A percentile compares a stretch with the other conserved stretches of the same genome.
Conservation (phyloP, 495 filamentous ascomycete genomes). For the Aspergillus incahuasiensis region DNA sequence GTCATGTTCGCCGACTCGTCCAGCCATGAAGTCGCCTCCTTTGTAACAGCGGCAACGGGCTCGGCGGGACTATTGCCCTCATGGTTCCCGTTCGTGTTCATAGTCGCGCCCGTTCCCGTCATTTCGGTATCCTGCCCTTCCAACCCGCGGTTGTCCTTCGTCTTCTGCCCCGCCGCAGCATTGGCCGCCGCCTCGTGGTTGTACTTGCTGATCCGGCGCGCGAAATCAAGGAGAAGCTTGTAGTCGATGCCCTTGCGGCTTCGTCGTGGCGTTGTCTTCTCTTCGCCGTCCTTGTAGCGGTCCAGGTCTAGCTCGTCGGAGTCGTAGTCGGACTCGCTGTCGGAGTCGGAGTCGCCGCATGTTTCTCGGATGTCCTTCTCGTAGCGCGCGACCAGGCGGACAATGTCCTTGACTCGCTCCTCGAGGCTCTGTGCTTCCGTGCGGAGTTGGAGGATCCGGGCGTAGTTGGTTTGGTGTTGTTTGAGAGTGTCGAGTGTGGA, state of each 20-base stretch:
- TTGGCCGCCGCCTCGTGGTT: slow-evolving; percentile 45
- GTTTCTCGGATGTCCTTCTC: slow-evolving; percentile 34
- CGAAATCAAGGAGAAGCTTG: slow-evolving; percentile 40
- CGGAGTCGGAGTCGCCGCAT: slow-evolving; percentile 31
- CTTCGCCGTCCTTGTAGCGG: not conserved
- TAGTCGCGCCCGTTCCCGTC: too few relatives aligned
- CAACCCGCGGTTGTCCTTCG: slow-evolving; percentile 4
- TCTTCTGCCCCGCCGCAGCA: slow-evolving; percentile 31
- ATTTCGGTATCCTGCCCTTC: slow-evolving; percentile 26
- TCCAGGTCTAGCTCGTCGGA: slow-evolving; percentile 17
- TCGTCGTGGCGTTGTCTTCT: not conserved
- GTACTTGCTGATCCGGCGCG: slow-evolving; percentile 46
- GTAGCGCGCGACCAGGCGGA: slow-evolving; percentile 35
- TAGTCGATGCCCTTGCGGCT: slow-evolving; percentile 40
- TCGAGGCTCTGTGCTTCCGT: slow-evolving; percentile 36
- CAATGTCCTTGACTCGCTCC: slow-evolving; percentile 38
- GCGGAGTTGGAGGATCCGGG: slow-evolving; percentile 34
- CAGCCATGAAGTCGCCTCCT: slow-evolving; percentile 43
- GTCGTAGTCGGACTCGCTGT: slow-evolving; percentile 27
- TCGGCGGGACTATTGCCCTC: slow-evolving; percentile 22
- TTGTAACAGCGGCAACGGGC: slow-evolving; percentile 39
- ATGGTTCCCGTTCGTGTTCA: slow-evolving; percentile 14
- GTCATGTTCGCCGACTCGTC: slow-evolving; percentile 42
- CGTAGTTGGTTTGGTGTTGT: slow-evolving; percentile 41
- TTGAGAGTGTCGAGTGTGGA: slow-evolving; percentile 37